Evolutionary conservation across 176 grass and related monocot species (phyloP), one percentile per base, ranked within the genome.

Genomic region (Saccharum officinarum): DNA sequence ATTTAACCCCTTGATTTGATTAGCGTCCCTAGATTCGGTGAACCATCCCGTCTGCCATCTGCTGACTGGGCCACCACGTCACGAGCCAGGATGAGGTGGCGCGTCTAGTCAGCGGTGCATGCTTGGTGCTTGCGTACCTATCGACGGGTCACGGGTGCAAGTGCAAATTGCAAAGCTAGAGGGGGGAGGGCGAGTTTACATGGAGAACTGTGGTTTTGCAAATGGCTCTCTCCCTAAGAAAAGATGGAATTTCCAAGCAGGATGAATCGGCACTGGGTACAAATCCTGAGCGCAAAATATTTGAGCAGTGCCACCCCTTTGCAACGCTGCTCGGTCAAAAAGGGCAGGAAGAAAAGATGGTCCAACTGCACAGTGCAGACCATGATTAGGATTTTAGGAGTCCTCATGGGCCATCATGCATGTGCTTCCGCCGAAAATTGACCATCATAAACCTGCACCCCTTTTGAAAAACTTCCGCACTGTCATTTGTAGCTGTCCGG

Each of bases 361-460:
- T 67, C 69, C 8, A 44, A 36, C 30, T 39, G 39, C 6, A 3
- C 41, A 69, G 41, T 3, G 41, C 64, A 86, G 28, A 20, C 67
- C 75, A 87, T 90, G 73, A 87, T 86, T 83, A 74, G 55, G 66
- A 37, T 44, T 52, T 52, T 50, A 20, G 66, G 15, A 18, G 16
- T 38, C 57, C 57, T 52, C 55, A 75, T 68, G 84, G 75, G 62
- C n/a, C 84, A 79, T 86, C 67, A 73, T 60, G 18, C 50, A 54
- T 83, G 80, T 31, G 71, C 64, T 41, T 50, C 45, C 59, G 16
- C 42, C 22, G 8, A 81, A 73, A 80, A 55, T 16, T 26, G 70
- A 65, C 59, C 57, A 30, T 46, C 3, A 47, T 46, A 13, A 61
- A 46, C 61, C 54, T 6, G 38, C 37, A 28, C 36, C 69, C 13